phyloP scores from a whole-genome alignment of 805 yeast genomes.

The Saturnispora galanensis region DNA sequence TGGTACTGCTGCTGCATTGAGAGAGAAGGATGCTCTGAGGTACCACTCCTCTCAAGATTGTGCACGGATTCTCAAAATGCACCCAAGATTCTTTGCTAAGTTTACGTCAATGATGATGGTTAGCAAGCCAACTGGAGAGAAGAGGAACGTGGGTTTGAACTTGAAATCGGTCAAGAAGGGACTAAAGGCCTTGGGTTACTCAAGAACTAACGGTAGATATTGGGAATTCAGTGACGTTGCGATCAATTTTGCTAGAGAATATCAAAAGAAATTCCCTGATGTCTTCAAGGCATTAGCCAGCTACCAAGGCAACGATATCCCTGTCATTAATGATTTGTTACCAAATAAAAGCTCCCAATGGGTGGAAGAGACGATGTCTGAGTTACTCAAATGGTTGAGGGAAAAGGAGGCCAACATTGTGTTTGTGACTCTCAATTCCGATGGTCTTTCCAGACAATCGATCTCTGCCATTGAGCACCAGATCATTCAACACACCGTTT shows the following conservation, averaged over 20 bases:
- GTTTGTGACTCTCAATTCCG: constrained; percentile 67
- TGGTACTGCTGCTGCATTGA: constrained; percentile 50
- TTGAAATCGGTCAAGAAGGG: constrained; percentile 74
- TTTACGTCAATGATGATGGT: constrained; percentile 68
- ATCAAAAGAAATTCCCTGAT: constrained; percentile 49
- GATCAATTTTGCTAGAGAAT: constrained; percentile 51
- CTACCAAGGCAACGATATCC: constrained; percentile 26
- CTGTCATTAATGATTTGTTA: constrained; percentile 30
- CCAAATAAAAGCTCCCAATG: constrained; percentile 30
- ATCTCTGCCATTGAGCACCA: constrained; percentile 58
- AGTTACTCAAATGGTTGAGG: constrained; percentile 35
- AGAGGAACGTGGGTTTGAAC: constrained; percentile 68
- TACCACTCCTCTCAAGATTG: constrained; percentile 62
- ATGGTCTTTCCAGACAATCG: constrained; percentile 59
- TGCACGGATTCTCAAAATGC: constrained; percentile 45
- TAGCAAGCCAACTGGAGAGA: constrained; percentile 40
- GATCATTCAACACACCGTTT: constrained; percentile 36
- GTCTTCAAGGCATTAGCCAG: constrained; percentile 34
- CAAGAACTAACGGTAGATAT: constrained; percentile 50
- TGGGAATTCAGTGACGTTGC: constrained; percentile 87
- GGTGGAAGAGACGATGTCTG: constrained; percentile 34
- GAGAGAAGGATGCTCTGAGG: constrained; percentile 44
- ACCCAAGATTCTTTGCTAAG: constrained; percentile 61
- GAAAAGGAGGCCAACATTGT: constrained; percentile 39
- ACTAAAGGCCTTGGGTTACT: constrained; percentile 80